These are phyloP conservation scores for Nannizzia gypsea DNA, from an alignment of 2,329 filamentous ascomycete genomes.

Conservation along the genomic window DNA sequence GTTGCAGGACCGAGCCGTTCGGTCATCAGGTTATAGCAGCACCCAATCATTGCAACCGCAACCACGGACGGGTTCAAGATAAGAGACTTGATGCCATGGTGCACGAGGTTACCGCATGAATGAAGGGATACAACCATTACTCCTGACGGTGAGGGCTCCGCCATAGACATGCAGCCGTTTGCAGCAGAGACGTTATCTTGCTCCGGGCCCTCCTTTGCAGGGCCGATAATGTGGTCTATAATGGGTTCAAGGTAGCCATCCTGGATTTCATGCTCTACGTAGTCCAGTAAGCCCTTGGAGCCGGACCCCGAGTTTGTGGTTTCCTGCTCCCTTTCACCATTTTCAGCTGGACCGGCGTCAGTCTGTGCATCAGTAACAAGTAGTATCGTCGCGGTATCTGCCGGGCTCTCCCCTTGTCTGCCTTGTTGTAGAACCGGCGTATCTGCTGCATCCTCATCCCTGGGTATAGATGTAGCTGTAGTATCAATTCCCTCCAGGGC, in stretches of 20 bases:
- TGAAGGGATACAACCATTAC: slow-evolving; percentile 91
- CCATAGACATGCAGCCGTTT: slow-evolving; percentile 15
- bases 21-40: slow-evolving; percentile 94
- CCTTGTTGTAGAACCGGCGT: not conserved
- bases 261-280: slow-evolving; percentile 35
- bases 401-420: not conserved
- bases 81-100: slow-evolving; percentile 81
- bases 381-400: slow-evolving; percentile 8
- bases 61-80: slow-evolving; percentile 70
- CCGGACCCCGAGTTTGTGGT: slow-evolving; percentile 2
- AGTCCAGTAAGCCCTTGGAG: slow-evolving; percentile 27
- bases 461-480: not conserved
- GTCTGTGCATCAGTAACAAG: not conserved
- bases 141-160: slow-evolving; percentile 26
- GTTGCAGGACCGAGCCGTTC: slow-evolving; percentile 78
- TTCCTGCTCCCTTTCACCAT: not conserved
- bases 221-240: slow-evolving; percentile 26
- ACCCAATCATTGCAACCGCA: slow-evolving; percentile 91
- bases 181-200: slow-evolving; percentile 12
- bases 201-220: slow-evolving; percentile 13
- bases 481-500: not conserved
- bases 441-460: not conserved
- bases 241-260: slow-evolving; percentile 33
- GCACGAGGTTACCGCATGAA: slow-evolving; percentile 93
- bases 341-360: not conserved